Evolutionary conservation across 352 stramenopile genomes (phyloP).

Genomic region (Phytophthora gonapodyides): DNA sequence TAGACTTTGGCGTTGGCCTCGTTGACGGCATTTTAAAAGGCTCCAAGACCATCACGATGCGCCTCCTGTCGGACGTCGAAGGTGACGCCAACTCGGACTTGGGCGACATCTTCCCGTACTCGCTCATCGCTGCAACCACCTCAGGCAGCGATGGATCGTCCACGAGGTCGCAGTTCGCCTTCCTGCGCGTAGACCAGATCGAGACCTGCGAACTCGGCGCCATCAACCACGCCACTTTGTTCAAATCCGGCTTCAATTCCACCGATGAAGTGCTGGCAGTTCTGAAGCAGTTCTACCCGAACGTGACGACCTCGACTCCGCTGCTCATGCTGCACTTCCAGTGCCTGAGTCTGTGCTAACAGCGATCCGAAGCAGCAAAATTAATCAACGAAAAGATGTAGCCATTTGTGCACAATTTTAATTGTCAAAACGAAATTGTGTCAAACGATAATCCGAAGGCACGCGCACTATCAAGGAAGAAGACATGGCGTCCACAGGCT

Average conservation of each 20-base stretch:
- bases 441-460: neutral
- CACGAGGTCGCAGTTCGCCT: constrained; percentile 44
- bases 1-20: constrained; percentile 64
- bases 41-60: constrained; percentile 73
- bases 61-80: constrained; percentile 51
- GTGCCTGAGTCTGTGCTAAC: constrained; percentile 24
- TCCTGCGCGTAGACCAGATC: constrained; percentile 50
- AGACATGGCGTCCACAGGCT: constrained; percentile 43
- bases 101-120: constrained; percentile 34
- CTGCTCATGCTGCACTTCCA: constrained; percentile 60
- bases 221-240: constrained; percentile 39
- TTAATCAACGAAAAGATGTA: neutral
- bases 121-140: constrained; percentile 48
- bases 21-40: constrained; percentile 44
- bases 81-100: constrained; percentile 66
- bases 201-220: constrained; percentile 32
- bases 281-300: constrained; percentile 61
- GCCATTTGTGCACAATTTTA: constrained; percentile 6
- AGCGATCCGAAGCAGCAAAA: too few relatives aligned
- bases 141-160: constrained; percentile 2
- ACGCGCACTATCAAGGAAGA: constrained; percentile 1
- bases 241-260: constrained; percentile 51
- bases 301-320: constrained; percentile 45
- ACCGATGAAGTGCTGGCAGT: constrained; percentile 46
- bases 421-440: neutral